phyloP scores from a whole-genome alignment of 345 rosid species.

The Trapa incisa region DNA sequence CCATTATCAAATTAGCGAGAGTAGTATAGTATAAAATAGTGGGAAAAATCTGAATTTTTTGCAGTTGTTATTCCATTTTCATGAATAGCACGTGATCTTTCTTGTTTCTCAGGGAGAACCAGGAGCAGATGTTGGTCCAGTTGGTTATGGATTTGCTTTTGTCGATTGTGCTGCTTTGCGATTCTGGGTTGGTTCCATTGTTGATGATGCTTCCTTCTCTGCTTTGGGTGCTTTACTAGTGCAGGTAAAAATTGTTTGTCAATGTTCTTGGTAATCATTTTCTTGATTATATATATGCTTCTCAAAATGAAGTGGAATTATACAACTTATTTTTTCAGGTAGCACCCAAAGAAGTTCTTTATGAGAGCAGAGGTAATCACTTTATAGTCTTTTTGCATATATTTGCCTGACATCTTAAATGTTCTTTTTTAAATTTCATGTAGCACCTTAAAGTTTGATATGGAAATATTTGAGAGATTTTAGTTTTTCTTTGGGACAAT shows the following conservation, averaged over 20 bases:
- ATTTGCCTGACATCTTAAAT: neutral
- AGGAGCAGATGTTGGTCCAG: no score
- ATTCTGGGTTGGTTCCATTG: conserved; percentile 37
- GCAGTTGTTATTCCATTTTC: neutral
- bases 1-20: neutral
- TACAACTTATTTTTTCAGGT: conserved; percentile 32
- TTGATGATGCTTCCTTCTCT: conserved; percentile 69
- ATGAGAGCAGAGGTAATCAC: conserved; percentile 58
- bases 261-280: neutral
- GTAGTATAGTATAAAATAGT: neutral
- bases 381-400: conserved; percentile 11
- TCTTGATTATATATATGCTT: neutral
- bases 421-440: neutral
- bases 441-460: neutral
- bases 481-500: conserved; percentile 8
- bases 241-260: conserved; percentile 50
- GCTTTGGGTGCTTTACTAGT: conserved; percentile 78
- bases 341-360: conserved; percentile 83
- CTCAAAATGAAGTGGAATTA: conserved; percentile 10
- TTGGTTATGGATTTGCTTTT: no score
- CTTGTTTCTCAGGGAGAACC: conserved; percentile 14
- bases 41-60: neutral
- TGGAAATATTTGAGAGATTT: neutral
- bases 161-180: no score
- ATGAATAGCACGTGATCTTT: neutral